phyloP scores from a whole-genome alignment of 805 yeast genomes.

The Wickerhamiella azymoides region DNA sequence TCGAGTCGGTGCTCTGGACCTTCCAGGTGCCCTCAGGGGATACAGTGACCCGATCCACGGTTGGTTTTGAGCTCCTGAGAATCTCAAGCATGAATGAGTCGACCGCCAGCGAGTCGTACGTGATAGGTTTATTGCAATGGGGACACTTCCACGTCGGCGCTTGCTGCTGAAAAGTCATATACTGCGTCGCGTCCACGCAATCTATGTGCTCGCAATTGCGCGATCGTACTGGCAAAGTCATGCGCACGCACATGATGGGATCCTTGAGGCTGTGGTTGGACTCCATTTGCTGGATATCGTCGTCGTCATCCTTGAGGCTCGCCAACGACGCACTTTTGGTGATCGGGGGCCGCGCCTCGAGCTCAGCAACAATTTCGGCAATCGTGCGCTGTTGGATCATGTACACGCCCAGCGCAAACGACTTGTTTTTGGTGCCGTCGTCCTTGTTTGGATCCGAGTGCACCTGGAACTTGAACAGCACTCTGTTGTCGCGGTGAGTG shows the following conservation, averaged over 20 bases:
- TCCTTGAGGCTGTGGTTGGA: slow-evolving; percentile 58
- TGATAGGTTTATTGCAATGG: slow-evolving; percentile 45
- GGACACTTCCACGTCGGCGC: slow-evolving; percentile 86
- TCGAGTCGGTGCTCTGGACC: slow-evolving; percentile 18
- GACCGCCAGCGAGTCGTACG: slow-evolving; percentile 46
- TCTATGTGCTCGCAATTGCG: slow-evolving; percentile 63
- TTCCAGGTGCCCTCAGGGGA: slow-evolving; percentile 65
- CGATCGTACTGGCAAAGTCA: slow-evolving; percentile 61
- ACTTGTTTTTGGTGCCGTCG: slow-evolving; percentile 31
- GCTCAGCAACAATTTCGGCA: slow-evolving; percentile 29
- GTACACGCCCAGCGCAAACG: slow-evolving; percentile 37
- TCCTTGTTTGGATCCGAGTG: slow-evolving; percentile 29
- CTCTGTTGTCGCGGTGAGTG: background rate
- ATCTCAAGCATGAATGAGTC: slow-evolving; percentile 64
- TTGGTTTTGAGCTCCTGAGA: slow-evolving; percentile 36
- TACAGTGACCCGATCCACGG: slow-evolving; percentile 53
- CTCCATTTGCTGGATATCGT: slow-evolving; percentile 54
- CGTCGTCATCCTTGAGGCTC: slow-evolving; percentile 32
- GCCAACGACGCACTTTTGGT: slow-evolving; percentile 20
- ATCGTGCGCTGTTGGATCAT: slow-evolving; percentile 39
- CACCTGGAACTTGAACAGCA: background rate
- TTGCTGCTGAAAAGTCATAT: slow-evolving; percentile 59
- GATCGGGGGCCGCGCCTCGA: slow-evolving; percentile 39
- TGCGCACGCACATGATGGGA: slow-evolving; percentile 60
- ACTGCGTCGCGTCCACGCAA: slow-evolving; percentile 75